These are phyloP conservation scores for Dalechampia spathulata DNA, from an alignment of 441 rosid genomes.

Conservation along the genomic window DNA sequence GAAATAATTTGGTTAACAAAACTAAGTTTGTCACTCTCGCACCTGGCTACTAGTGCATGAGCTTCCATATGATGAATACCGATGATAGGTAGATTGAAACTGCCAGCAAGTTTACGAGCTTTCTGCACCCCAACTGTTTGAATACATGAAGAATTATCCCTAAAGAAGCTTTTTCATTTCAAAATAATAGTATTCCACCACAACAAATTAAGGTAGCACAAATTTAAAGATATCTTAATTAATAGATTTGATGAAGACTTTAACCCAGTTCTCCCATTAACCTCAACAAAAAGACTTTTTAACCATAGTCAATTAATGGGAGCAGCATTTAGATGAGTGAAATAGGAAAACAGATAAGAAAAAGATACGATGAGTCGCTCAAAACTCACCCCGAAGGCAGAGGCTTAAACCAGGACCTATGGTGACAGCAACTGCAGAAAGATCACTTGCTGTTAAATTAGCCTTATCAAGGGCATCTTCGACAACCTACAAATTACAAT, in stretches of 20 bases:
- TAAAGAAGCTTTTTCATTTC: background rate
- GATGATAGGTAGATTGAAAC: conserved; percentile 60
- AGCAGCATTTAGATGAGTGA: background rate
- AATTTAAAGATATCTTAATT: no score
- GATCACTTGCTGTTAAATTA: conserved; percentile 49
- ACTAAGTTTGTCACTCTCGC: conserved; percentile 7
- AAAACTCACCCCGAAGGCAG: conserved; percentile 76
- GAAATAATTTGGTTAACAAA: no score
- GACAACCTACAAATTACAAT: conserved; percentile 67
- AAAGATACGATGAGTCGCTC: background rate
- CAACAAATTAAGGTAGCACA: background rate
- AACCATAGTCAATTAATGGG: background rate
- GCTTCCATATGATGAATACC: conserved; percentile 98
- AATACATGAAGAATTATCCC: conserved; percentile 13
- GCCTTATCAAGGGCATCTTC: conserved; percentile 73
- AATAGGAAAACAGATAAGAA: background rate
- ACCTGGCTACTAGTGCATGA: conserved; percentile 95
- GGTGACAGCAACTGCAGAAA: conserved; percentile 98
- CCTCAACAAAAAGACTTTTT: background rate
- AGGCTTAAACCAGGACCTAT: conserved; percentile 97
- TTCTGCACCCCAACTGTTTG: conserved; percentile 83
- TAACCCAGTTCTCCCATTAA: no score
- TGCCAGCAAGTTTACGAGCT: conserved; percentile 72
- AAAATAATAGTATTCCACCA: background rate
- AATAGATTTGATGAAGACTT: no score